These are phyloP conservation scores for Poa pratensis DNA, from an alignment of 176 grass and related monocot species.

Conservation along the genomic window DNA sequence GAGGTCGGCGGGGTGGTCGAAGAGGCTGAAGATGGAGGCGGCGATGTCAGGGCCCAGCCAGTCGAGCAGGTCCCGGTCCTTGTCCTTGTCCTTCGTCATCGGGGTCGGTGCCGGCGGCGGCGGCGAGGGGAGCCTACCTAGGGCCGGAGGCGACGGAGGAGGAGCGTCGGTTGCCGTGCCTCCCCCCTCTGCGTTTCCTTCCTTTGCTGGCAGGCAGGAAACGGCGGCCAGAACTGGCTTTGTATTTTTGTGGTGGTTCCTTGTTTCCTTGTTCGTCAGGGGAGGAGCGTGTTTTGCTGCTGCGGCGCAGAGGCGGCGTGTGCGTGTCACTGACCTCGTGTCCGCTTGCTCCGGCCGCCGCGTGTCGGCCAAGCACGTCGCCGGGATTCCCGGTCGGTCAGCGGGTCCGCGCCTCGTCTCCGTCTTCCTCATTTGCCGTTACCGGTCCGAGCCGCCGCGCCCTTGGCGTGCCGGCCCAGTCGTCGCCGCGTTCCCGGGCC, in stretches of 20 bases:
- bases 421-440: too few species aligned
- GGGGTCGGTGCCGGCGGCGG: neutral
- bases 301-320: neutral
- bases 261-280: too few species aligned
- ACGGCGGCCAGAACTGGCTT: neutral
- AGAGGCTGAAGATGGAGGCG: constrained; percentile 46
- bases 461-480: neutral
- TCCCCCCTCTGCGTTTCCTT: neutral
- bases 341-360: neutral
- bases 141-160: neutral
- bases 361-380: neutral
- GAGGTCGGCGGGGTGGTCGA: constrained; percentile 68
- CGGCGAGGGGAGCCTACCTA: neutral
- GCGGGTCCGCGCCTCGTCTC: too few species aligned
- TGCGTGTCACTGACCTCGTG: neutral
- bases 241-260: neutral
- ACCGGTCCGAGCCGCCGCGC: neutral
- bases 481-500: neutral
- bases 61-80: constrained; percentile 56
- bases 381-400: too few species aligned
- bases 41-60: constrained; percentile 65
- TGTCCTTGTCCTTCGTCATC: constrained; percentile 1
- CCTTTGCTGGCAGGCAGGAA: neutral
- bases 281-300: neutral
- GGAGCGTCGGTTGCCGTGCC: neutral